These are phyloP conservation scores for Backusella liffmaniae DNA, from an alignment of 192 early-diverging fungal genomes.

Conservation along the genomic window DNA sequence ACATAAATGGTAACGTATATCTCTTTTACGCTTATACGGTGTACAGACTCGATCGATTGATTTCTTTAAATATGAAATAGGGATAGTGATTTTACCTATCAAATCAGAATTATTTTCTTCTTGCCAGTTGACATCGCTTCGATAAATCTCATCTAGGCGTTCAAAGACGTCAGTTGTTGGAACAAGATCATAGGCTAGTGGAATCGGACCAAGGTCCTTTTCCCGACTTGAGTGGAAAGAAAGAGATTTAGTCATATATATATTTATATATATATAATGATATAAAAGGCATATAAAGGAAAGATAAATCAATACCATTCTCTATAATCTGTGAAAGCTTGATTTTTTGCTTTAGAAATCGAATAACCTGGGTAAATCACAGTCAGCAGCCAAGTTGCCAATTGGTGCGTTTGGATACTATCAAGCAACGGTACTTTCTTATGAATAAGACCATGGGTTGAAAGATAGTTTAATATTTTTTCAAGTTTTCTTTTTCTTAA, in stretches of 20 bases:
- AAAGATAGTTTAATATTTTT: neutral
- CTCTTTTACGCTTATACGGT: neutral
- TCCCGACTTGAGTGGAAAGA: slow-evolving; percentile 1
- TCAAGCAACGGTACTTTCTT: slow-evolving; percentile 8
- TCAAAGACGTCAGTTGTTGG: slow-evolving; percentile 8
- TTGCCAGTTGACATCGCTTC: neutral
- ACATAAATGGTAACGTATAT: neutral
- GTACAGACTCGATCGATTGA: neutral
- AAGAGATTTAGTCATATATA: neutral
- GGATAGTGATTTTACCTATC: neutral
- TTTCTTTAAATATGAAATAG: slow-evolving; percentile 1
- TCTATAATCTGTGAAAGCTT: slow-evolving; percentile 12
- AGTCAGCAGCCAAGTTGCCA: neutral
- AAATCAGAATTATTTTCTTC: neutral
- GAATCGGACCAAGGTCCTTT: neutral
- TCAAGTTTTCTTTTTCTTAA: slow-evolving; percentile 15
- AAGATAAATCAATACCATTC: neutral
- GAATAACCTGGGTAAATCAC: slow-evolving; percentile 12
- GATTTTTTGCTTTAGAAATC: slow-evolving; percentile 5
- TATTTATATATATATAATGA: neutral
- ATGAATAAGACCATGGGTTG: neutral
- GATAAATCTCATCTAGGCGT: slow-evolving; percentile 4
- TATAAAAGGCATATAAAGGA: neutral
- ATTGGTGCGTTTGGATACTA: slow-evolving; percentile 3
- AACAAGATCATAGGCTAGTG: slow-evolving; percentile 9